A percentile compares a stretch with the other conserved stretches of the same genome.
These are phyloP conservation scores for Tarenaya hassleriana DNA, from an alignment of 345 rosid species.

Conservation along the genomic window DNA sequence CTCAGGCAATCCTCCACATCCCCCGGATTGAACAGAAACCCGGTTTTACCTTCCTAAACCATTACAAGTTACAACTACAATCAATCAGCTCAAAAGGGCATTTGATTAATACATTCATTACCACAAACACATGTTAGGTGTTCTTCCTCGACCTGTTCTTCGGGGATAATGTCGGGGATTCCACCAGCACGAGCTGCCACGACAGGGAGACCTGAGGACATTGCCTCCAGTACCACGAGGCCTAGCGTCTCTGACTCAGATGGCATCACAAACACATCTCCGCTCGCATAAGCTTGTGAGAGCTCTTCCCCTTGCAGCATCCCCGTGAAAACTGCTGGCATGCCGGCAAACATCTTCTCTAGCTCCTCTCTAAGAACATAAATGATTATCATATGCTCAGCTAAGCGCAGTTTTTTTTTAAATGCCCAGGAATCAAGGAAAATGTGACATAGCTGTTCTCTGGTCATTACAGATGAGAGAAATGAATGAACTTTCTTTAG, in stretches of 20 bases:
- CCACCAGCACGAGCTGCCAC: slow-evolving; percentile 96
- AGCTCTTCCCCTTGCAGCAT: slow-evolving; percentile 89
- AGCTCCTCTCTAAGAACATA: slow-evolving; percentile 63
- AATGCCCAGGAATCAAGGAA: too few species aligned
- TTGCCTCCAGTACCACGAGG: slow-evolving; percentile 89
- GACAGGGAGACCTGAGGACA: slow-evolving; percentile 92
- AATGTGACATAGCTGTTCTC: too few species aligned
- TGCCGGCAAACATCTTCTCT: slow-evolving; percentile 69
- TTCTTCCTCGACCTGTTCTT: slow-evolving; percentile 62
- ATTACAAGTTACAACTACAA: slow-evolving; percentile 4
- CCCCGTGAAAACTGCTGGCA: slow-evolving; percentile 92
- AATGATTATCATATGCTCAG: slow-evolving; percentile 7
- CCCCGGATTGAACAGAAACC: slow-evolving; percentile 70
- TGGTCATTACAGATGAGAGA: too few species aligned
- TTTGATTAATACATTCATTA: slow-evolving; percentile 11
- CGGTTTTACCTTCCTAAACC: slow-evolving; percentile 64
- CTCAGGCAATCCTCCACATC: slow-evolving; percentile 78
- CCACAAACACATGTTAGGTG: too few species aligned
- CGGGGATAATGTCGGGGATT: slow-evolving; percentile 88
- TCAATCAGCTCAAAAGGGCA: slow-evolving; percentile 7
- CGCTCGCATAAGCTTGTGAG: slow-evolving; percentile 95
- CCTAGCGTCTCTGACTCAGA: slow-evolving; percentile 98
- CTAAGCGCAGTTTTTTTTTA: too few species aligned
- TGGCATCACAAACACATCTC: slow-evolving; percentile 93
- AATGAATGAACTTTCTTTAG: too few species aligned